Conservation (phyloP, 2,329 filamentous ascomycete species). For the Trichoderma cornu-damae region DNA sequence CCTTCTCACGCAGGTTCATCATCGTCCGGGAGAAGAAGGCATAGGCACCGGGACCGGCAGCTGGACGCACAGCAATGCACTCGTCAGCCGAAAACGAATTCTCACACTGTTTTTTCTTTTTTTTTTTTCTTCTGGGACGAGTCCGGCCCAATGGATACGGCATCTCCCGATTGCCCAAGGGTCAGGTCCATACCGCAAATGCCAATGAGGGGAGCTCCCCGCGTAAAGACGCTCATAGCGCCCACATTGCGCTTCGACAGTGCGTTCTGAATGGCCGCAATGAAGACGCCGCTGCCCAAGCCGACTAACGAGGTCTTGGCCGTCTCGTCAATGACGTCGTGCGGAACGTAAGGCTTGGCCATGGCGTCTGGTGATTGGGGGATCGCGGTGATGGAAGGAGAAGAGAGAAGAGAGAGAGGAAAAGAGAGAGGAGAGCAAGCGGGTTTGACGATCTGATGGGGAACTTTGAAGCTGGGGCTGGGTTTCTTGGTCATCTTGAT, state of each 20-base stretch:
- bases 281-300: slow-evolving; percentile 62
- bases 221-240: slow-evolving; percentile 72
- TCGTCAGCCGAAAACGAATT: slow-evolving; percentile 1
- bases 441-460: slow-evolving; percentile 23
- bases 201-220: slow-evolving; percentile 68
- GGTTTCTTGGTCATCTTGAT: no score
- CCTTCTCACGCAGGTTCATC: slow-evolving; percentile 79
- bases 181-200: slow-evolving; percentile 31
- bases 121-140: no score
- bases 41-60: slow-evolving; percentile 61
- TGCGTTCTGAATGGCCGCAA: slow-evolving; percentile 80
- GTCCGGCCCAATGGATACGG: not conserved
- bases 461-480: slow-evolving; percentile 12
- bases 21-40: slow-evolving; percentile 70
- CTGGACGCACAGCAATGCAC: slow-evolving; percentile 36
- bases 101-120: no score
- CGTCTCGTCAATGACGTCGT: slow-evolving; percentile 67
- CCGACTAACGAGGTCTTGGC: slow-evolving; percentile 61
- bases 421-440: slow-evolving; percentile 23
- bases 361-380: slow-evolving; percentile 27
- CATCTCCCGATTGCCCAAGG: not conserved
- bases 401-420: slow-evolving; percentile 21
- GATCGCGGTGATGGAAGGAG: slow-evolving; percentile 18
- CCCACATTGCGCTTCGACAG: slow-evolving; percentile 78
- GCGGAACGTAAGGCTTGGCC: slow-evolving; percentile 56